Evolutionary conservation across 1,284 basidiomycete genomes (phyloP).

Genomic region (Anthracocystis panici-leucophaei): DNA sequence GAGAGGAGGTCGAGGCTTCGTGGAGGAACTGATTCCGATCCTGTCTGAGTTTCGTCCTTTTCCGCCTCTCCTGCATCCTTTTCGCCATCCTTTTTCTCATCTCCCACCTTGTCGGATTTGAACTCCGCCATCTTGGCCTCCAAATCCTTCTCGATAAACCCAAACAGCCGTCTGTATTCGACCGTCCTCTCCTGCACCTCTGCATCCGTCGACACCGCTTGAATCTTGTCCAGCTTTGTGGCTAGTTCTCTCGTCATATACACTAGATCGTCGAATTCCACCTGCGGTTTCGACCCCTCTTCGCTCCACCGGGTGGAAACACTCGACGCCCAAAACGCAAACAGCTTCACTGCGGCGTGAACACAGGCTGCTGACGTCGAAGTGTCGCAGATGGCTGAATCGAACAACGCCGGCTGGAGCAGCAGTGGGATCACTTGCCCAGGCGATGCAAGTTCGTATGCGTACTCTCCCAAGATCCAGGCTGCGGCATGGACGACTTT

Average conservation of each 20-base stretch:
- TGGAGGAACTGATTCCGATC: constrained; percentile 71
- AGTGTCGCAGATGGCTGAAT: constrained; percentile 30
- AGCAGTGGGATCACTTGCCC: constrained; percentile 72
- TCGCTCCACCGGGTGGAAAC: constrained; percentile 82
- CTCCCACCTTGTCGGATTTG: background rate
- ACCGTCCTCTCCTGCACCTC: constrained; percentile 92
- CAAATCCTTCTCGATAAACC: constrained; percentile 85
- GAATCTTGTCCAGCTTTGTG: constrained; percentile 74
- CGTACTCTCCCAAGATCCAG: constrained; percentile 95
- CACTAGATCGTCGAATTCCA: constrained; percentile 75
- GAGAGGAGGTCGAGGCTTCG: constrained; percentile 88
- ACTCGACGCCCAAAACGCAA: constrained; percentile 83
- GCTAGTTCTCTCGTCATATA: constrained; percentile 76
- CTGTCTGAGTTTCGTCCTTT: background rate
- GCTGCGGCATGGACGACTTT: constrained; percentile 91
- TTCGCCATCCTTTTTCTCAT: background rate
- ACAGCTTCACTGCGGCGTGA: constrained; percentile 86
- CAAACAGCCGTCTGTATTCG: constrained; percentile 82
- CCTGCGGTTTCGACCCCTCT: constrained; percentile 75
- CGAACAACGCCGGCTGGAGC: constrained; percentile 68
- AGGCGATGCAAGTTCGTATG: constrained; percentile 70
- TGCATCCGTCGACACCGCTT: constrained; percentile 75
- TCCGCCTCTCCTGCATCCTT: background rate
- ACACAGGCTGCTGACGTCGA: constrained; percentile 73
- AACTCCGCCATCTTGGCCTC: constrained; percentile 21